Percentiles rank a stretch among this genome's conserved stretches.
These are phyloP conservation scores for Schizonepeta tenuifolia DNA, from an alignment of 257 asterid species.

Conservation along the genomic window DNA sequence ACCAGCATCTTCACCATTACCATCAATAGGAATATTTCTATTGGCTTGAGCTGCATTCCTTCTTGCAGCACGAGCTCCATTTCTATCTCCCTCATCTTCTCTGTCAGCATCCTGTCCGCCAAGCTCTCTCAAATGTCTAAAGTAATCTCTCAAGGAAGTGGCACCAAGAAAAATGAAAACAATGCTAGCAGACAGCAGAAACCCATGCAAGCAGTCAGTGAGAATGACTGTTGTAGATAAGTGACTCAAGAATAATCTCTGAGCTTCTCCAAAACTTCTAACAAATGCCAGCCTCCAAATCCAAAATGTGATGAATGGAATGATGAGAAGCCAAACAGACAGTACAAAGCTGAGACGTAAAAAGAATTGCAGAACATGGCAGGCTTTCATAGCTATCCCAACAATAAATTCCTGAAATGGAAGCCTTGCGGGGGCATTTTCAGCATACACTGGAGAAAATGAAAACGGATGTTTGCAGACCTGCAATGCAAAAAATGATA, in stretches of 20 bases:
- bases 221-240: constrained; percentile 80
- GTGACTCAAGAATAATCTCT: constrained; percentile 83
- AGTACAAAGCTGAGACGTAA: constrained; percentile 92
- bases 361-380: constrained; percentile 90
- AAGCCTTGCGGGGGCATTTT: constrained; percentile 90
- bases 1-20: constrained; percentile 84
- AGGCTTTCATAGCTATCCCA: constrained; percentile 93
- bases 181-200: constrained; percentile 95
- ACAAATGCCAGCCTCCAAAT: constrained; percentile 97
- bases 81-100: constrained; percentile 92
- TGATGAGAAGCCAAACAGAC: constrained; percentile 95
- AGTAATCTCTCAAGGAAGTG: constrained; percentile 96
- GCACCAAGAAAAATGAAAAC: constrained; percentile 98
- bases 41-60: constrained; percentile 81
- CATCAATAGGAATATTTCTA: constrained; percentile 71
- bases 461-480: constrained; percentile 97
- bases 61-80: constrained; percentile 92
- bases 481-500: constrained; percentile 44
- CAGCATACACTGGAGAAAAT: constrained; percentile 95
- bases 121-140: constrained; percentile 85
- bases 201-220: constrained; percentile 96
- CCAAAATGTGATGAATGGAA: constrained; percentile 97
- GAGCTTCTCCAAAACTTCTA: constrained; percentile 92
- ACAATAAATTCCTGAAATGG: constrained; percentile 86
- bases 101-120: constrained; percentile 97